phyloP scores from a whole-genome alignment of 2,329 filamentous ascomycete species.

The Diaporthe capsici region DNA sequence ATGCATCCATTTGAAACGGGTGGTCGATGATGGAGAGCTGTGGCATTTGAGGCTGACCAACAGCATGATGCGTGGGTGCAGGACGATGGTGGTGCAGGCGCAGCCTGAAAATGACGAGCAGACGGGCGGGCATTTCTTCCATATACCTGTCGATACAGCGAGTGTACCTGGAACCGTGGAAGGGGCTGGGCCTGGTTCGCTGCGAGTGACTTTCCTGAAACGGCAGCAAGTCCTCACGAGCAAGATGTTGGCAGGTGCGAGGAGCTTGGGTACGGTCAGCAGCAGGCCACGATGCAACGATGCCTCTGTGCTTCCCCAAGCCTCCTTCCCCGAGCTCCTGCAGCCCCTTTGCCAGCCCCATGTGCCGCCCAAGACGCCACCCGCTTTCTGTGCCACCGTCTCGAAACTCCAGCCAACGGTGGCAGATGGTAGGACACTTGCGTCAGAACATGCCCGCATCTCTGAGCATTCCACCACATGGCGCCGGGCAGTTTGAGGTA shows the following conservation, averaged over 20 bases:
- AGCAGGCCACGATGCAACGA: neutral
- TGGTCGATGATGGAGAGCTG: neutral
- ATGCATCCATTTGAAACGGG: conserved; percentile 26
- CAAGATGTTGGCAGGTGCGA: conserved; percentile 11
- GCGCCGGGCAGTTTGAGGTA: conserved; percentile 4
- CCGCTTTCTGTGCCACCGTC: conserved; percentile 20
- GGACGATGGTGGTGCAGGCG: conserved; percentile 1
- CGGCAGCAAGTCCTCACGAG: neutral
- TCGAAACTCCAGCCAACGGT: conserved; percentile 24
- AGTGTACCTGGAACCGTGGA: neutral
- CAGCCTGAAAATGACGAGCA: neutral
- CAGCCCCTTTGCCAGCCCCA: conserved; percentile 9
- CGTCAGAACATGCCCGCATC: conserved; percentile 15
- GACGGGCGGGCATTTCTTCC: neutral
- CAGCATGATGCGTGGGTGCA: neutral
- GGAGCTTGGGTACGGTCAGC: neutral
- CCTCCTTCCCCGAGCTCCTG: neutral
- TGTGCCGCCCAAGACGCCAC: conserved; percentile 15
- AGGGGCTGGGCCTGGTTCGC: conserved; percentile 2
- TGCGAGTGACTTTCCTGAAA: conserved; percentile 29
- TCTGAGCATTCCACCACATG: conserved; percentile 26
- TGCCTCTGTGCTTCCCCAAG: neutral
- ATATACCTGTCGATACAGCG: neutral
- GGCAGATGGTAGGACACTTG: neutral
- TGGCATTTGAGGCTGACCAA: neutral